Conservation (phyloP, 352 stramenopile species). For the Globisporangium alternatum region DNA sequence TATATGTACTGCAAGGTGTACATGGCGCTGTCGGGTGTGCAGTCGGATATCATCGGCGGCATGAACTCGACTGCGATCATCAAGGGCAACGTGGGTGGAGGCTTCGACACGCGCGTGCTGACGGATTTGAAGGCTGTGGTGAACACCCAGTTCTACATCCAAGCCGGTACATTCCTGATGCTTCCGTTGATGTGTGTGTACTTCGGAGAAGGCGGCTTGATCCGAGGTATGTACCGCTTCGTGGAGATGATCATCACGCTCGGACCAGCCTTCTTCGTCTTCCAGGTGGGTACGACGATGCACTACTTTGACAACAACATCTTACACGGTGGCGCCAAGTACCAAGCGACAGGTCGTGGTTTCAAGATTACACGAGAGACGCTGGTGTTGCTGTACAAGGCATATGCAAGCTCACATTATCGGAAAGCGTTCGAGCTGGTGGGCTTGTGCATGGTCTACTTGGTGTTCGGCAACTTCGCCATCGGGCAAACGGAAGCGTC, state of each 20-base stretch:
- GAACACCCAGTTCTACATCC: constrained; percentile 84
- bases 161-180: constrained; percentile 71
- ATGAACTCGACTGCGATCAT: constrained; percentile 72
- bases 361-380: constrained; percentile 84
- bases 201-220: constrained; percentile 67
- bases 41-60: constrained; percentile 57
- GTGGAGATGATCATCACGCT: constrained; percentile 75
- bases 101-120: constrained; percentile 59
- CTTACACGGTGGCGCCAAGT: constrained; percentile 70
- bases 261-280: constrained; percentile 74
- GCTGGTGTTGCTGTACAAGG: constrained; percentile 75
- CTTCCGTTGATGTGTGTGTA: constrained; percentile 74
- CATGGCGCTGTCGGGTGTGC: constrained; percentile 58
- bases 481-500: constrained; percentile 55
- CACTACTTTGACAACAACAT: constrained; percentile 86
- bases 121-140: constrained; percentile 60
- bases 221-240: constrained; percentile 60
- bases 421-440: constrained; percentile 76
- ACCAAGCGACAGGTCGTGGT: constrained; percentile 73
- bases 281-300: constrained; percentile 81
- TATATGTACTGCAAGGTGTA: constrained; percentile 87
- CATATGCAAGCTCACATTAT: constrained; percentile 69
- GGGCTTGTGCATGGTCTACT: constrained; percentile 67
- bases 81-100: constrained; percentile 44
- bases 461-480: constrained; percentile 62